Evolutionary conservation across 108 stramenopile genomes (phyloP), one percentile per base, ranked within the genome.

Genomic region (Asterionellopsis glacialis): DNA sequence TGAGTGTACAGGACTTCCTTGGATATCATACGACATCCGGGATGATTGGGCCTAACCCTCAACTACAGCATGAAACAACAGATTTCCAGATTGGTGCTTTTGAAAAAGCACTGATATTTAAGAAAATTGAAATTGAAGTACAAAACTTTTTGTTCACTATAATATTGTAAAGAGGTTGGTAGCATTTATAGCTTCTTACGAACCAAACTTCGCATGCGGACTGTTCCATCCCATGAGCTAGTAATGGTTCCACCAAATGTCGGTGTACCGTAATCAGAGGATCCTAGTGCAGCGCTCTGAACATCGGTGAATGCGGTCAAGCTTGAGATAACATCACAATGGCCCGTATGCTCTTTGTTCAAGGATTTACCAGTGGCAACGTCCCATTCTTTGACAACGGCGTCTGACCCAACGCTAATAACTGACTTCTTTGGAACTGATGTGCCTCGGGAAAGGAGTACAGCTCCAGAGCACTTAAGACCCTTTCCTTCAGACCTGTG

Each of bases 191-290:
- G 33, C 7, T 33, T 33, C 33, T 33, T 33, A 7, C 69, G 44
- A 43, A 73, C 63, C 26, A 84, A 56, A 41, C 72, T 65, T 16
- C 87, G 76, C 48, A 93, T 45, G 11, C 83, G 61, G 54, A 93
- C 72, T 4, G 88, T 90, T n/a, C 91, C 91, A 75, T 93, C 88
- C 85, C 86, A 88, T 5, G 88, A 88, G 40, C 74, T 72, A n/a
- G 79, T 80, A 26, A 91, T 70, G 22, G 64, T 77, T 27, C 87
- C 87, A 28, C 76, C 68, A 27, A 85, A 55, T 18, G 18, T 19
- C 23, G 63, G 48, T 19, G 28, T 43, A 13, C 21, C 43, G 12
- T 63, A 61, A 41, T 11, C 57, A 45, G n/a, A 19, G 65, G 49
- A 41, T 71, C 43, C 69, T 23, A 55, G 45, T 66, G 49, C 61